These are phyloP conservation scores for Gossypium longicalyx DNA, from an alignment of 345 rosid genomes.

Conservation along the genomic window DNA sequence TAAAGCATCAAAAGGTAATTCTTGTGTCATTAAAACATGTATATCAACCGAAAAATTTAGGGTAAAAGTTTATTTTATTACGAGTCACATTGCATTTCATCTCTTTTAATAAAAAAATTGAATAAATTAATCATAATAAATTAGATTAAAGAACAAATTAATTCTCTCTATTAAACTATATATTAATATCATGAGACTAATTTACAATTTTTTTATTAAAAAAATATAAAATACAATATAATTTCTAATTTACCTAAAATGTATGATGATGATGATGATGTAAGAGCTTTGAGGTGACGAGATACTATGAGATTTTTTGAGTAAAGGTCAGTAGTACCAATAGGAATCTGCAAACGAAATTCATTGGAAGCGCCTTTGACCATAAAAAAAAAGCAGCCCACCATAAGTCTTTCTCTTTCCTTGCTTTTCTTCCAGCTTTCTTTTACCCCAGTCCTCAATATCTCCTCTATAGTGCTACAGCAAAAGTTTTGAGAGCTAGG, in stretches of 20 bases:
- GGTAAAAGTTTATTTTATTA: too few species aligned
- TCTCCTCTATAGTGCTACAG: neutral
- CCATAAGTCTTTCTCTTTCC: neutral
- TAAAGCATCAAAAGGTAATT: neutral
- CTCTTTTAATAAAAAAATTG: too few species aligned
- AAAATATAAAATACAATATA: too few species aligned
- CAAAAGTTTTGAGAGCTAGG: neutral
- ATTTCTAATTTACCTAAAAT: too few species aligned
- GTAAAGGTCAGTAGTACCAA: neutral
- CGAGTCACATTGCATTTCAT: rapidly evolving
- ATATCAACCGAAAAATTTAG: too few species aligned
- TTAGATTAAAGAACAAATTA: rapidly evolving
- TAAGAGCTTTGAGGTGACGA: neutral
- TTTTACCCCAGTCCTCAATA: neutral
- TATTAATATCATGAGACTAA: too few species aligned
- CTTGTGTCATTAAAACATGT: too few species aligned
- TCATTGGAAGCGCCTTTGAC: neutral
- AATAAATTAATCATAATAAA: rapidly evolving
- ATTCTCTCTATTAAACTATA: too few species aligned
- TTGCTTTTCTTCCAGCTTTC: neutral
- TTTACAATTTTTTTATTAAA: too few species aligned
- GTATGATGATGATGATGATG: too few species aligned
- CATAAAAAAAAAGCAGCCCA: neutral
- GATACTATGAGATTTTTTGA: too few species aligned
- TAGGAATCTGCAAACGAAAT: neutral